A percentile compares a stretch with the other conserved stretches of the same genome.
Conservation (phyloP, 1,284 basidiomycete species). For the Ceratobasidium sp. region DNA sequence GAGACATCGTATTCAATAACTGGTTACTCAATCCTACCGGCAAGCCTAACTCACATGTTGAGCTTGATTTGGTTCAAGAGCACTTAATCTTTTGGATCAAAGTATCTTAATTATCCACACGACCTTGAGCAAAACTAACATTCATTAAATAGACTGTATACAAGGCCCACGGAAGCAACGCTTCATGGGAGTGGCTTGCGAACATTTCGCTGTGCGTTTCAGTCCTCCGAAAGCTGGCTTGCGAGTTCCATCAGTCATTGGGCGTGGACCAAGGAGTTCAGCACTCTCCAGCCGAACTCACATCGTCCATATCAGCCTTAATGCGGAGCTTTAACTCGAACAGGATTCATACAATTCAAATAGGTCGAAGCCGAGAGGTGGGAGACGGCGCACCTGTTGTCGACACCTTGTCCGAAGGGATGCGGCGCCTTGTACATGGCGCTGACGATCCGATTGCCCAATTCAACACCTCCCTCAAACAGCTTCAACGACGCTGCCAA, state of each 20-base stretch:
- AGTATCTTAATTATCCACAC: constrained; percentile 50
- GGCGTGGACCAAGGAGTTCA: constrained; percentile 56
- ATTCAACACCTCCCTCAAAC: constrained; percentile 2
- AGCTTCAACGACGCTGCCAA: constrained; percentile 2
- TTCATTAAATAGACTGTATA: constrained; percentile 52
- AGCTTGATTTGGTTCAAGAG: constrained; percentile 61
- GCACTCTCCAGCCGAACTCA: constrained; percentile 55
- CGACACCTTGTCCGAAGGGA: constrained; percentile 9
- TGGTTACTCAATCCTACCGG: constrained; percentile 61
- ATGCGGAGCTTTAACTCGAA: constrained; percentile 2
- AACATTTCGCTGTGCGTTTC: constrained; percentile 59
- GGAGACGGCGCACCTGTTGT: constrained; percentile 6
- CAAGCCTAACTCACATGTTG: constrained; percentile 54
- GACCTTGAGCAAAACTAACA: background rate
- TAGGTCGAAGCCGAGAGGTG: background rate
- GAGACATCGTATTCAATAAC: constrained; percentile 58
- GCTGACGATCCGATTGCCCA: background rate
- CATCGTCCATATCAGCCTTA: background rate
- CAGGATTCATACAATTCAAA: constrained; percentile 43
- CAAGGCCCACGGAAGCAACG: constrained; percentile 57
- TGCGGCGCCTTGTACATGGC: constrained; percentile 2
- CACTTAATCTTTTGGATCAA: constrained; percentile 62
- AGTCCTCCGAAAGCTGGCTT: constrained; percentile 56
- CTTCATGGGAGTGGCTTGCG: constrained; percentile 61
- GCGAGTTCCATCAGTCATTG: constrained; percentile 53